phyloP scores from a whole-genome alignment of 2,329 filamentous ascomycete species.

The Neurospora crassa region DNA sequence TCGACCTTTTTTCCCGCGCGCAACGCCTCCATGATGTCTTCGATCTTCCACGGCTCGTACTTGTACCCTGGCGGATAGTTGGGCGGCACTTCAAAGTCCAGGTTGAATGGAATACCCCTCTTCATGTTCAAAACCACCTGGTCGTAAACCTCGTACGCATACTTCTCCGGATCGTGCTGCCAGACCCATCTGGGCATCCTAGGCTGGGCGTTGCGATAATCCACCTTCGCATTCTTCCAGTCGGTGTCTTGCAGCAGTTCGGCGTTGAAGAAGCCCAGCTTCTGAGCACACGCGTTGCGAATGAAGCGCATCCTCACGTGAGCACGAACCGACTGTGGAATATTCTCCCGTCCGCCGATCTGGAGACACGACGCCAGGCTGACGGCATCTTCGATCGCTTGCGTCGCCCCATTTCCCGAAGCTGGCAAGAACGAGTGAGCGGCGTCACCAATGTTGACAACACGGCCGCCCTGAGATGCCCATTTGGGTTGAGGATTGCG shows the following conservation, averaged over 20 bases:
- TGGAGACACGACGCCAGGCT: conserved; percentile 28
- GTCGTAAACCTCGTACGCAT: conserved; percentile 26
- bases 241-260: conserved; percentile 28
- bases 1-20: conserved; percentile 12
- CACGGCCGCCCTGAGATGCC: conserved; percentile 24
- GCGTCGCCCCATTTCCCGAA: conserved; percentile 31
- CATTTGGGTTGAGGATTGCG: conserved; percentile 29
- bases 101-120: conserved; percentile 21
- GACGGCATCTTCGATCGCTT: conserved; percentile 32
- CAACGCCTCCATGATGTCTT: conserved; percentile 17
- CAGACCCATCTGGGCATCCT: conserved; percentile 28
- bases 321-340: conserved; percentile 22
- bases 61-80: conserved; percentile 24
- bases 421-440: conserved; percentile 32
- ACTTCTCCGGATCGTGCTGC: conserved; percentile 27
- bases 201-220: conserved; percentile 26
- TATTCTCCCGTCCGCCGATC: conserved; percentile 19
- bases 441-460: conserved; percentile 30
- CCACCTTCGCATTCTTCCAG: conserved; percentile 26
- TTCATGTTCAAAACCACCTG: conserved; percentile 24
- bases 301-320: conserved; percentile 27
- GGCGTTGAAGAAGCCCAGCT: conserved; percentile 28
- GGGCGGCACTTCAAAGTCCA: conserved; percentile 13
- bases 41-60: conserved; percentile 19
- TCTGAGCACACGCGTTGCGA: conserved; percentile 30